phyloP scores from a whole-genome alignment of 2,329 filamentous ascomycete genomes.

The Xylariaceae sp. region DNA sequence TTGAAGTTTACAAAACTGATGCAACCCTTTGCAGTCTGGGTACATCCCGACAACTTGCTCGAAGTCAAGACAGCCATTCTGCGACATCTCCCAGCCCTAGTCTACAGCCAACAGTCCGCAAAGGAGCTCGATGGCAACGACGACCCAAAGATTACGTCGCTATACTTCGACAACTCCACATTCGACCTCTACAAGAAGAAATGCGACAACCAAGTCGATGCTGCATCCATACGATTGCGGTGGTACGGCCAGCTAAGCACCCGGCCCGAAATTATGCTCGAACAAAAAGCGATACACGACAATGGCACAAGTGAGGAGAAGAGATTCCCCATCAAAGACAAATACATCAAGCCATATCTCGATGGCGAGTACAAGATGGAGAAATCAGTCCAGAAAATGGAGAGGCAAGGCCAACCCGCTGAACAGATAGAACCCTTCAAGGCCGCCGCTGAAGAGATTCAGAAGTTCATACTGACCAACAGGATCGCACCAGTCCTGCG shows the following conservation, averaged over 20 bases:
- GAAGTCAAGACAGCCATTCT: slow-evolving; percentile 97
- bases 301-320: slow-evolving; percentile 75
- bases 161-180: slow-evolving; percentile 88
- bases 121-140: slow-evolving; percentile 76
- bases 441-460: slow-evolving; percentile 69
- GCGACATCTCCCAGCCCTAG: slow-evolving; percentile 81
- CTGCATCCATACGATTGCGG: slow-evolving; percentile 77
- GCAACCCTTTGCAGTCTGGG: slow-evolving; percentile 63
- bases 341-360: slow-evolving; percentile 85
- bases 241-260: slow-evolving; percentile 86
- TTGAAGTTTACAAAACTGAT: slow-evolving; percentile 29
- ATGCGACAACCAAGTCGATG: slow-evolving; percentile 69
- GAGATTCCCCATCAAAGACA: slow-evolving; percentile 84
- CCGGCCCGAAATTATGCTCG: slow-evolving; percentile 76
- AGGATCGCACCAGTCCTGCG: slow-evolving; percentile 79
- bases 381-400: slow-evolving; percentile 83
- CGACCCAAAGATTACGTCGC: slow-evolving; percentile 88
- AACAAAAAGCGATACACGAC: slow-evolving; percentile 81
- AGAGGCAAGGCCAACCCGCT: slow-evolving; percentile 65
- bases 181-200: slow-evolving; percentile 87
- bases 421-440: slow-evolving; percentile 67
- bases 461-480: slow-evolving; percentile 72
- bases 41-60: slow-evolving; percentile 89
- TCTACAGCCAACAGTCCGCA: slow-evolving; percentile 85
- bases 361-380: slow-evolving; percentile 87